Base-by-base conservation (phyloP, 108 stramenopile species). In the Nannochloropsis salina region DNA sequence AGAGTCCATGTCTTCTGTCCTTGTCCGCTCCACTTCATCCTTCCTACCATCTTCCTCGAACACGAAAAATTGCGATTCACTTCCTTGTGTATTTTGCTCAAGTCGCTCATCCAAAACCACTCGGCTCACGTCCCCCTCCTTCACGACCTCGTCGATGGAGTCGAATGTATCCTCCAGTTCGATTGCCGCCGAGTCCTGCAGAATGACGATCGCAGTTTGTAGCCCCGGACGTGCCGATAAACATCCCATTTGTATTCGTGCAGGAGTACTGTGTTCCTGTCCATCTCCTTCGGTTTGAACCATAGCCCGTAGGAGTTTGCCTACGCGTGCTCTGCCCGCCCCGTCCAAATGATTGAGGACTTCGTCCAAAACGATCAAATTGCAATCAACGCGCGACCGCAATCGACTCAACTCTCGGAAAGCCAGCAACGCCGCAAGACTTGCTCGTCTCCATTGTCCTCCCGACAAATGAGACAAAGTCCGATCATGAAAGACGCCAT, bases 361-460 rank as follows among this genome's bases (percentile, higher is more conserved):
- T 20, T 91, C 90, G 85, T 90, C 90, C 44, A 91, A 85, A 40
- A 91, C 90, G 20, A 91, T 6, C 47, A 90, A 12, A 80, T 90
- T 90, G 86, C 89, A 90, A 41, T 87, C 80, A 42, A 91, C 84
- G 15, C 89, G 42, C 10, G 89, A 82, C 44, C 88, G 85, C 51
- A 85, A 84, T 4, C 88, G 44, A n/a, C 87, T 87, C 43, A 90
- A 80, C 80, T 90, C 90, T 15, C 84, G 45, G 81, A 90, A 90
- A 2, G 90, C 89, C 44, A 90, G 45, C 85, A 90, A 89, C 5
- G 90, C 84, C 82, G 90, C 87, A 40, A 90, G 84, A 82, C 90
- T 90, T 42, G 84, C 90, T 43, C 90, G 90, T 6, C 90, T 61
- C 90, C 90, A 90, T 86, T 90, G 90, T 9, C 89, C 90, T 18